A percentile compares a stretch with the other conserved stretches of the same genome.
phyloP scores from a whole-genome alignment of 805 yeast species.

The Brettanomyces bruxellensis region DNA sequence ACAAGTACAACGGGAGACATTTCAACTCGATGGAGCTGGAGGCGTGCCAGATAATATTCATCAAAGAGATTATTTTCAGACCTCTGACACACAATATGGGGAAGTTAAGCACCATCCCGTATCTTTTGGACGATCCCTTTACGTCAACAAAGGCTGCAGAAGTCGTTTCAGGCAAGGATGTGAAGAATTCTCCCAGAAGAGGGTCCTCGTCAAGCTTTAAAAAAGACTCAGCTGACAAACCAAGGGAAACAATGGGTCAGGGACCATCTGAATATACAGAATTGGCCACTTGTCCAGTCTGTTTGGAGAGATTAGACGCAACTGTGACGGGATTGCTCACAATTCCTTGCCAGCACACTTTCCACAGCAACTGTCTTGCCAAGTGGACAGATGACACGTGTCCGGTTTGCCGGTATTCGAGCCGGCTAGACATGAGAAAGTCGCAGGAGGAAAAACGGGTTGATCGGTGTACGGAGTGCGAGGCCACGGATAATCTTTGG shows the following conservation, averaged over 20 bases:
- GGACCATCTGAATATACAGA: constrained; percentile 29
- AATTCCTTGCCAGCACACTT: constrained; percentile 88
- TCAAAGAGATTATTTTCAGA: constrained; percentile 48
- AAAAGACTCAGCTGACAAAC: background rate
- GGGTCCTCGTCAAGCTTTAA: no score
- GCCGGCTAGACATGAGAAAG: constrained; percentile 13
- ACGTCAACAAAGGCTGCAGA: constrained; percentile 23
- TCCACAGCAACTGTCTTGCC: constrained; percentile 80
- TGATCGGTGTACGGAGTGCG: constrained; percentile 48
- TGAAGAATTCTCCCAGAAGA: no score
- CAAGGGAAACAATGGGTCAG: background rate
- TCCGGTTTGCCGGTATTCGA: constrained; percentile 83
- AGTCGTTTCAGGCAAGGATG: no score
- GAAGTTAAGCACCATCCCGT: constrained; percentile 41
- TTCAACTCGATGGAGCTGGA: constrained; percentile 90
- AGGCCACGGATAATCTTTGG: constrained; percentile 61
- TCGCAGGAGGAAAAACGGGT: constrained; percentile 17
- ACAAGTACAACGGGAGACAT: constrained; percentile 56
- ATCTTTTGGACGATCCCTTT: constrained; percentile 65
- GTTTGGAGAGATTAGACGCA: constrained; percentile 81
- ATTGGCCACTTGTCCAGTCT: constrained; percentile 88
- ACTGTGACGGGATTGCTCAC: constrained; percentile 74
- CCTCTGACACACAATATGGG: constrained; percentile 15
- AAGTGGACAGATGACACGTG: constrained; percentile 89
- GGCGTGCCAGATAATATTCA: constrained; percentile 64